Evolutionary conservation across 2,329 filamentous ascomycete genomes (phyloP).

Genomic region (Exophiala xenobiotica): DNA sequence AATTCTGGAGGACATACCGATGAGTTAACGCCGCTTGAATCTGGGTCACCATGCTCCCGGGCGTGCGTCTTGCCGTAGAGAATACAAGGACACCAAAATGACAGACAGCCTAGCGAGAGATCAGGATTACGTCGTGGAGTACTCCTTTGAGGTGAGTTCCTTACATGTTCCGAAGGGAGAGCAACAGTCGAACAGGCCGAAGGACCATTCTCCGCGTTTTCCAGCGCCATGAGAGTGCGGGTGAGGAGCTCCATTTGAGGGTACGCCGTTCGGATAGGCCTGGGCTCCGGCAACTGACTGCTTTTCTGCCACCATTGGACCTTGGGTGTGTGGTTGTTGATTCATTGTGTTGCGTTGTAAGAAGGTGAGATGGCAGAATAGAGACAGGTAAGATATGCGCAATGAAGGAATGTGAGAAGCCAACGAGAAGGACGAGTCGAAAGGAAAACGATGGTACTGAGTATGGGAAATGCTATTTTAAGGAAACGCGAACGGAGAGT

Average conservation of each 20-base stretch:
- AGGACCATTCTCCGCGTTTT: slow-evolving; percentile 33
- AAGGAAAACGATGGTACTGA: neutral
- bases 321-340: slow-evolving; percentile 3
- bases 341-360: slow-evolving; percentile 7
- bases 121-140: too few species aligned
- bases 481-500: neutral
- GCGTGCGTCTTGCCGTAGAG: slow-evolving; percentile 36
- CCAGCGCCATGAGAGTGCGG: slow-evolving; percentile 6
- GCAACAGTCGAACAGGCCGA: slow-evolving; percentile 37
- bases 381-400: neutral
- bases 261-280: neutral
- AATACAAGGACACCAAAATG: slow-evolving; percentile 35
- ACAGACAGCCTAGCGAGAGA: slow-evolving; percentile 30
- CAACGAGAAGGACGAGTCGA: neutral
- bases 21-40: slow-evolving; percentile 34
- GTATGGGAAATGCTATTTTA: neutral
- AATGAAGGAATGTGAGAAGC: neutral
- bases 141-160: too few species aligned
- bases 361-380: neutral
- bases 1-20: slow-evolving; percentile 24
- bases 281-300: too few species aligned
- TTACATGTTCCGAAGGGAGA: slow-evolving; percentile 37
- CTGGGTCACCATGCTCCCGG: slow-evolving; percentile 35
- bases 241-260: neutral
- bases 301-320: neutral